Base-by-base conservation (phyloP, 106 monocot species). In the Hemerocallis citrina region DNA sequence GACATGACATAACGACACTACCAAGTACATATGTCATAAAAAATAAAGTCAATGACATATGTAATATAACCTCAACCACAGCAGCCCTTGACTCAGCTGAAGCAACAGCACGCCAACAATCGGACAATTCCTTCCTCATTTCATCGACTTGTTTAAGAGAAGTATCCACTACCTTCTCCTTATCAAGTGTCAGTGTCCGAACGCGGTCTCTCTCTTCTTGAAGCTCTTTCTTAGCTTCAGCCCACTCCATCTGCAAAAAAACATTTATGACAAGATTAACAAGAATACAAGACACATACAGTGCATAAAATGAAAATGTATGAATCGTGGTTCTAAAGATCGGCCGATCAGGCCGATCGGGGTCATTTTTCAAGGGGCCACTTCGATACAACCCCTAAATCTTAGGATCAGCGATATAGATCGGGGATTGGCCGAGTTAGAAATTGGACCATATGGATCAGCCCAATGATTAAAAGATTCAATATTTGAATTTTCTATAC, bases 191-290 rank as follows among this genome's bases (percentile, higher is more conserved):
- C 20, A 98, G 27, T 22, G 44, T 23, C 27, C 91, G 87, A 61
- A 85, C 72, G 62, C 52, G 91, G 63, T 88, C 92, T 28, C 84
- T 71, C 64, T 81, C 85, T 59, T 92, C 88, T 72, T 88, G 98
- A 72, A 98, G 81, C 45, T 98, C 98, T 33, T 75, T 85, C 52
- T 92, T 98, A 29, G 67, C 77, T 62, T 98, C 81, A 19, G 92
- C 85, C 98, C 87, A 98, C 14, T 98, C 88, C 57, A 73, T 85
- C 89, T 94, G 32, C 1, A 65, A 3, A 68, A 52, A 9, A 6
- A 47, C n/a, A 19, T 38, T 25, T 14, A 37, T 8, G 6, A 35
- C 25, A 60, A 29, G 20, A 44, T 39, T 17, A 29, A 52, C 34
- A 2, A 5, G 27, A 40, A 32, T 40, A 29, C 1, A 3, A 19